Percentiles rank a stretch among this genome's conserved stretches.
These are phyloP conservation scores for Desmodesmus armatus DNA, from an alignment of 139 green algal species.

Conservation along the genomic window DNA sequence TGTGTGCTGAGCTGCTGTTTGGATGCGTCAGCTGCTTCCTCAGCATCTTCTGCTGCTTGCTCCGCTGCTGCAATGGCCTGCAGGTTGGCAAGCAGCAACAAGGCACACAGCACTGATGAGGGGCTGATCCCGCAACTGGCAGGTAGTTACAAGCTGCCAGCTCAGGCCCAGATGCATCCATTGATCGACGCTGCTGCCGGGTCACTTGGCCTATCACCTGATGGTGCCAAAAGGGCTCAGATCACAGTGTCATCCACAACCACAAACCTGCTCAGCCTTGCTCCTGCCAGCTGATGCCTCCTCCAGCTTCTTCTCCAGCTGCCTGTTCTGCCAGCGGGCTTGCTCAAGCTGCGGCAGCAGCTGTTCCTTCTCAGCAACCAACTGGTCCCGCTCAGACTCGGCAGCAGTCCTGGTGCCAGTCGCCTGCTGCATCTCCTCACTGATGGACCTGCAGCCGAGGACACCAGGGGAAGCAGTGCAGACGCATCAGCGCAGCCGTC, in stretches of 20 bases:
- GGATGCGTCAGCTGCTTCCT: conserved; percentile 6
- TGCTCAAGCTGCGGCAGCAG: conserved; percentile 59
- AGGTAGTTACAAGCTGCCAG: too few relatives aligned
- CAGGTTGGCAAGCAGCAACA: background rate
- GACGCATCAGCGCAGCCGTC: too few relatives aligned
- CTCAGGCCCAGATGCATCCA: background rate
- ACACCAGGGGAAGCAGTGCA: too few relatives aligned
- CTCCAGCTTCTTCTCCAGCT: conserved; percentile 63
- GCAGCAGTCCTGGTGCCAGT: background rate
- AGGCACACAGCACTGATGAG: background rate
- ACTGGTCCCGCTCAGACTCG: background rate
- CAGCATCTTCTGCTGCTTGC: background rate
- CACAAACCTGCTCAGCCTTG: conserved; percentile 38
- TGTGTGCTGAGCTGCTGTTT: background rate
- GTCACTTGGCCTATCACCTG: too few relatives aligned
- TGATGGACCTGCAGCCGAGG: too few relatives aligned
- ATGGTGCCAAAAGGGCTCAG: too few relatives aligned
- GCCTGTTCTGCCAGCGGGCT: conserved; percentile 58
- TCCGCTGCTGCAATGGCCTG: background rate
- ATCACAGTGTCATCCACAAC: background rate
- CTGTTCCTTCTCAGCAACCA: conserved; percentile 42
- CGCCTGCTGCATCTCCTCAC: conserved; percentile 43
- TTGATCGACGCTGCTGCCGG: background rate
- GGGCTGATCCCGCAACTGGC: too few relatives aligned
- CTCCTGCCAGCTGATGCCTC: conserved; percentile 41